Conservation (phyloP, 192 early-diverging fungal species). For the Rhizoclosmatium sp. region DNA sequence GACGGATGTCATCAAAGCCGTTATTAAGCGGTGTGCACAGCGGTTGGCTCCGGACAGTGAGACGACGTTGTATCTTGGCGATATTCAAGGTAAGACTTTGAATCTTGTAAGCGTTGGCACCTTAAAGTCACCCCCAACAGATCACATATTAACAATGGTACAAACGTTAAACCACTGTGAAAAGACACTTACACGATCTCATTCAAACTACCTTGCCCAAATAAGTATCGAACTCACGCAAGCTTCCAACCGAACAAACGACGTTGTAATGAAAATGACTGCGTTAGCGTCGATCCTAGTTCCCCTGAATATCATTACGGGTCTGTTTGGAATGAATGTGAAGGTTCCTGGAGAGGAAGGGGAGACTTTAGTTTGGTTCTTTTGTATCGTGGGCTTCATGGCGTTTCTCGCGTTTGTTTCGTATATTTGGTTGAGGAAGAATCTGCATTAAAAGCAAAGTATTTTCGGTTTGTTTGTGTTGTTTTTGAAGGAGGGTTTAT, state of each 20-base stretch:
- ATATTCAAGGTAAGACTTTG: slow-evolving; percentile 56
- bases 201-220: slow-evolving; percentile 84
- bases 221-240: slow-evolving; percentile 75
- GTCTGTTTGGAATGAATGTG: slow-evolving; percentile 61
- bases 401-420: slow-evolving; percentile 26
- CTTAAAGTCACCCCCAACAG: slow-evolving; percentile 42
- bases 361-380: slow-evolving; percentile 54
- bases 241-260: slow-evolving; percentile 81
- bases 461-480: neutral
- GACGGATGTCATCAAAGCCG: slow-evolving; percentile 72
- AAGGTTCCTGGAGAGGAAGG: slow-evolving; percentile 56
- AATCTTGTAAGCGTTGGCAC: neutral
- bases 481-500: neutral
- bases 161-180: slow-evolving; percentile 77
- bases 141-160: slow-evolving; percentile 77
- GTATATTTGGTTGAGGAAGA: neutral
- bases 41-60: slow-evolving; percentile 50
- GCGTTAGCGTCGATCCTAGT: slow-evolving; percentile 88
- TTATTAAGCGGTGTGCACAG: slow-evolving; percentile 69
- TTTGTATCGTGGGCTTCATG: slow-evolving; percentile 49
- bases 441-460: neutral
- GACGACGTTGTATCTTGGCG: slow-evolving; percentile 64
- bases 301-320: slow-evolving; percentile 88
- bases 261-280: slow-evolving; percentile 88
- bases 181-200: slow-evolving; percentile 72